These are phyloP conservation scores for Ascochyta pisi DNA, from an alignment of 2,329 filamentous ascomycete species.

Conservation along the genomic window DNA sequence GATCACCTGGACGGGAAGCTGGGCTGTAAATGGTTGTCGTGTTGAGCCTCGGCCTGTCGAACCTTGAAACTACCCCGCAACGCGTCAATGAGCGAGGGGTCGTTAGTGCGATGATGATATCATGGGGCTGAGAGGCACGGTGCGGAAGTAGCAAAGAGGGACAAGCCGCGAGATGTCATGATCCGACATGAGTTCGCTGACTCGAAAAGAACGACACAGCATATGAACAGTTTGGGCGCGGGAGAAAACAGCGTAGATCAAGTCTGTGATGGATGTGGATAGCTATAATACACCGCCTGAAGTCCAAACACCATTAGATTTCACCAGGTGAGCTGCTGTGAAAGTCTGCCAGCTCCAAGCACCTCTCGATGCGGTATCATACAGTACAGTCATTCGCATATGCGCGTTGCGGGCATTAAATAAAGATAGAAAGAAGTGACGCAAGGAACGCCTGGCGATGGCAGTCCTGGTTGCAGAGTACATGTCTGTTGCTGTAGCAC, in stretches of 20 bases:
- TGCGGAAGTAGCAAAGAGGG: not conserved
- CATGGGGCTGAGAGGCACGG: not conserved
- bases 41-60: not conserved
- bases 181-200: not conserved
- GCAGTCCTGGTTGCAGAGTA: not conserved
- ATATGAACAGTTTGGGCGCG: not conserved
- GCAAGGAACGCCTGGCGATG: constrained; percentile 1
- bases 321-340: constrained; percentile 2
- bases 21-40: not conserved
- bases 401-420: constrained; percentile 24
- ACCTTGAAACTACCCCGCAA: constrained; percentile 15
- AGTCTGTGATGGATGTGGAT: constrained; percentile 8
- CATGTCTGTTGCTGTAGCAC: not conserved
- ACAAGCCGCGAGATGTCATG: not conserved
- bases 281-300: constrained; percentile 8
- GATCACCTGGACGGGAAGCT: too few relatives aligned
- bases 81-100: constrained; percentile 7
- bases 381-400: constrained; percentile 22
- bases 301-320: constrained; percentile 10
- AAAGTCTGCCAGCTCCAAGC: constrained; percentile 9
- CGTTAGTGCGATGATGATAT: not conserved
- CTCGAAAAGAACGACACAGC: not conserved
- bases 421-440: not conserved
- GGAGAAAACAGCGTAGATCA: not conserved
- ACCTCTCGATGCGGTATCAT: constrained; percentile 20